Conservation (phyloP, 164 flowering plant species). For the Akebia trifoliata region DNA sequence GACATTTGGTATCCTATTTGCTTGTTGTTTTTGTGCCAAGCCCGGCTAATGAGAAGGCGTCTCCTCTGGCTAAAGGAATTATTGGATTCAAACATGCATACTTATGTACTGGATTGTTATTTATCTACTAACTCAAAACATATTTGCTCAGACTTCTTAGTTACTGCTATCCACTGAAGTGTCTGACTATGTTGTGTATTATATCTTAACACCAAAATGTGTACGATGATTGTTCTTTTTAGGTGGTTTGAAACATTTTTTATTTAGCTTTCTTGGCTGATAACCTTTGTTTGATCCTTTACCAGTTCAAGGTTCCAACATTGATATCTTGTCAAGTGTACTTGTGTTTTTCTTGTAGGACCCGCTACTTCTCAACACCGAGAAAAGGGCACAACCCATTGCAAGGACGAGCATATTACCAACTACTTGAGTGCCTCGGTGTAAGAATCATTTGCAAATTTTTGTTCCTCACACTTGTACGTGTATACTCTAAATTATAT, state of each 20-base stretch:
- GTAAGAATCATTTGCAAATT: slow-evolving; percentile 33
- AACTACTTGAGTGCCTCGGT: slow-evolving; percentile 95
- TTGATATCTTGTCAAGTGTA: neutral
- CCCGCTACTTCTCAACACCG: slow-evolving; percentile 88
- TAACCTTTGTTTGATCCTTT: neutral
- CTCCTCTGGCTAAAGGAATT: too few species aligned
- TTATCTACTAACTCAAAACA: too few species aligned
- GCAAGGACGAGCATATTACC: slow-evolving; percentile 98
- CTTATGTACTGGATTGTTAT: too few species aligned
- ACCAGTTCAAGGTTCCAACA: neutral
- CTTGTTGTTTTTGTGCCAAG: too few species aligned
- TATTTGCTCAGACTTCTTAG: too few species aligned
- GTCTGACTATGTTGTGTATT: too few species aligned
- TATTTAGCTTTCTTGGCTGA: neutral
- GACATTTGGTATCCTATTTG: too few species aligned
- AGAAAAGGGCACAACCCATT: slow-evolving; percentile 95
- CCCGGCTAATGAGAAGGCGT: too few species aligned
- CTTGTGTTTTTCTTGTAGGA: slow-evolving; percentile 41
- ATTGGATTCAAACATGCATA: too few species aligned
- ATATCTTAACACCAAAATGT: too few species aligned
- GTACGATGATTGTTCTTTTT: too few species aligned
- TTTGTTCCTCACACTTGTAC: neutral
- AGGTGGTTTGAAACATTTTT: neutral
- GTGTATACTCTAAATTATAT: neutral
- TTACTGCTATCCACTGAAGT: too few species aligned